A percentile compares a stretch with the other conserved stretches of the same genome.
Conservation (phyloP, 2,329 filamentous ascomycete species). For the Ophiostoma sp. region DNA sequence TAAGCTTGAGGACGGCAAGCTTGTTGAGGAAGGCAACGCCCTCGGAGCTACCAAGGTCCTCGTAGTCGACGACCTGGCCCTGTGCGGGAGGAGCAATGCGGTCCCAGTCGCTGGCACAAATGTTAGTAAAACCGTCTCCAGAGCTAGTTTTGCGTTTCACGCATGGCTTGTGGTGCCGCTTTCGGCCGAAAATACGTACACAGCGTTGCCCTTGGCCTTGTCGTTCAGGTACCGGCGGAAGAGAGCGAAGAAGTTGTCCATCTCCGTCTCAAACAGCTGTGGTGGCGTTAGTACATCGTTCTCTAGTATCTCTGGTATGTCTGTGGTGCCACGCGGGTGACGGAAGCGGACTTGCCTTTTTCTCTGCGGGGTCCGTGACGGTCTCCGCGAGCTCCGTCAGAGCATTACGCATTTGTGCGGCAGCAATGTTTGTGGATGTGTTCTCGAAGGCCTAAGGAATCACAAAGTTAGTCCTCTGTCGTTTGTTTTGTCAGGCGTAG, state of each 20-base stretch:
- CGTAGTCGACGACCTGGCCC: constrained; percentile 93
- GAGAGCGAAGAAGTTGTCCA: constrained; percentile 99
- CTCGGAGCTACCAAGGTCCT: constrained; percentile 82
- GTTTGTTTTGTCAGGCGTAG: neutral
- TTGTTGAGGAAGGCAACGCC: constrained; percentile 95
- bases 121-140: constrained; percentile 30
- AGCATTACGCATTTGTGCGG: constrained; percentile 98
- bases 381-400: constrained; percentile 90
- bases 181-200: constrained; percentile 53
- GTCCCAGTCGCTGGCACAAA: constrained; percentile 75
- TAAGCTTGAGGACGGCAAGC: constrained; percentile 97
- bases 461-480: constrained; percentile 37
- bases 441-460: constrained; percentile 87
- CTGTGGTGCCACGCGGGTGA: neutral
- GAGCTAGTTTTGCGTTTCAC: neutral
- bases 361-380: constrained; percentile 76
- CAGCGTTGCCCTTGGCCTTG: constrained; percentile 94
- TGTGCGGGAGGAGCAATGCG: constrained; percentile 91
- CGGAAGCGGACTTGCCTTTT: constrained; percentile 63
- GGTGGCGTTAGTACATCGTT: neutral
- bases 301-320: no score
- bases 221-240: constrained; percentile 98
- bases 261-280: constrained; percentile 94
- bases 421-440: constrained; percentile 96
- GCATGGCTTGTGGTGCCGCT: neutral